These are phyloP conservation scores for Priceomyces haplophilus DNA, from an alignment of 805 yeast species.

Conservation along the genomic window DNA sequence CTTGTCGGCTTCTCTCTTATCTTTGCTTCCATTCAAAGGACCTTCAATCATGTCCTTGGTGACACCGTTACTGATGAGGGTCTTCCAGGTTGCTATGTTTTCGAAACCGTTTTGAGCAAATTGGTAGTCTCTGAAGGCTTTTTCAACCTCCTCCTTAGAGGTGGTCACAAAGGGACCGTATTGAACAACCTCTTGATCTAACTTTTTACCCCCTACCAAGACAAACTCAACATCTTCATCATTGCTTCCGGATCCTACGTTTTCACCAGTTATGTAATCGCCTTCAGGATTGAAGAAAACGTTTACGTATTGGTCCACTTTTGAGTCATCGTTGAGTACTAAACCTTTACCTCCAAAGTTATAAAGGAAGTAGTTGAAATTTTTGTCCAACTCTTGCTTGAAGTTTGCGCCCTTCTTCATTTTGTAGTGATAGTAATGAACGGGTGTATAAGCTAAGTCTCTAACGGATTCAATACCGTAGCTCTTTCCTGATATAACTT, in stretches of 20 bases:
- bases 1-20: conserved; percentile 24
- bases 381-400: conserved; percentile 54
- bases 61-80: conserved; percentile 44
- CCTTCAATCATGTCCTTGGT: conserved; percentile 41
- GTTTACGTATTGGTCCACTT: conserved; percentile 45
- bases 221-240: conserved; percentile 56
- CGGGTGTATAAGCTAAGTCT: conserved; percentile 80
- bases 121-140: conserved; percentile 74
- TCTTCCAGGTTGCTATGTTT: conserved; percentile 57
- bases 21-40: conserved; percentile 33
- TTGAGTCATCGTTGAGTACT: conserved; percentile 41
- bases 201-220: conserved; percentile 69
- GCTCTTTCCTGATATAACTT: conserved; percentile 74
- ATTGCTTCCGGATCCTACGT: conserved; percentile 39
- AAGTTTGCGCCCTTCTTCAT: conserved; percentile 65
- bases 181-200: conserved; percentile 76
- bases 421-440: conserved; percentile 65
- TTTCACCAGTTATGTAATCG: conserved; percentile 50
- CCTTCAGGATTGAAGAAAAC: conserved; percentile 73
- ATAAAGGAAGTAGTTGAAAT: conserved; percentile 69
- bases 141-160: conserved; percentile 57
- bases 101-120: conserved; percentile 67
- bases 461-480: conserved; percentile 72
- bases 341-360: conserved; percentile 57
- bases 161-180: conserved; percentile 91